Evolutionary conservation across 805 yeast genomes (phyloP).

Genomic region (Spathaspora arborariae): DNA sequence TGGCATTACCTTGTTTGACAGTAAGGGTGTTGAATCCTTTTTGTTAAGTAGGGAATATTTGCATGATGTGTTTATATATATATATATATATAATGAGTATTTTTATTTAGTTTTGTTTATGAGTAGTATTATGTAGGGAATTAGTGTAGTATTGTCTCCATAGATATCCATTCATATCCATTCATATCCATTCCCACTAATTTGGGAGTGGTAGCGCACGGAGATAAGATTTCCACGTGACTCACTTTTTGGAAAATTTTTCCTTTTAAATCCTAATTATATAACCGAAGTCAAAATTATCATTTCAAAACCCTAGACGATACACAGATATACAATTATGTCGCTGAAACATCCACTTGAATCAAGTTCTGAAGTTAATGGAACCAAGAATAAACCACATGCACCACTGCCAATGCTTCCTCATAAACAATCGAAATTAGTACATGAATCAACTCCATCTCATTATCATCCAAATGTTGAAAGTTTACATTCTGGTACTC

Average conservation of each 20-base stretch:
- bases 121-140: too few relatives aligned
- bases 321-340: background rate
- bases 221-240: background rate
- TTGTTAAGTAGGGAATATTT: too few relatives aligned
- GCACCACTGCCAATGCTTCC: constrained; percentile 21
- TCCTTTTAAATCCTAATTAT: background rate
- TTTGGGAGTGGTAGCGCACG: too few relatives aligned
- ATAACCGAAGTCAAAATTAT: background rate
- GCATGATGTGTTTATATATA: too few relatives aligned
- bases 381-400: constrained; percentile 7
- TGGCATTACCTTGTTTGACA: constrained; percentile 93
- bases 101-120: background rate
- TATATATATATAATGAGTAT: background rate
- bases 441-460: background rate
- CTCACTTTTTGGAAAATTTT: background rate
- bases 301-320: background rate
- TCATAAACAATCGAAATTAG: constrained; percentile 18
- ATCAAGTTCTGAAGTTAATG: constrained; percentile 1
- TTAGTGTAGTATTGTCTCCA: too few relatives aligned
- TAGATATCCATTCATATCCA: too few relatives aligned
- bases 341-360: background rate
- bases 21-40: constrained; percentile 92
- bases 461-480: background rate
- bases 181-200: background rate
- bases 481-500: constrained; percentile 35